Evolutionary conservation across 768 basidiomycete species (phyloP).

Genomic region (Harrya chromipes): DNA sequence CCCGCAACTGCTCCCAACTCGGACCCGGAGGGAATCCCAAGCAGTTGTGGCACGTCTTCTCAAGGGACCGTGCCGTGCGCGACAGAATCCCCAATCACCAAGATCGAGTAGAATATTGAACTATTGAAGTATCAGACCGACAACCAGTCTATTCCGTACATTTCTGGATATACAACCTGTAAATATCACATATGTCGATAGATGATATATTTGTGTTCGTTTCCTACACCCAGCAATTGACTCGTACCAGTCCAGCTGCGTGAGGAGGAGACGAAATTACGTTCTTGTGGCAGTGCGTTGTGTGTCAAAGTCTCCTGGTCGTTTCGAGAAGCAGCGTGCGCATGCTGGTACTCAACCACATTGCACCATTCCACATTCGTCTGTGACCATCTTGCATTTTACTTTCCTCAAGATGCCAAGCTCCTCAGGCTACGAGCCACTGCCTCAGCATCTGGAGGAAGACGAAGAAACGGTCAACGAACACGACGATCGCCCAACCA

Average conservation of each 20-base stretch:
- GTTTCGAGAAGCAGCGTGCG: neutral
- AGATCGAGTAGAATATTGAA: neutral
- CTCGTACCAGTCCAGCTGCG: too few relatives aligned
- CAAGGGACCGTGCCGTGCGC: neutral
- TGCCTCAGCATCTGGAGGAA: slow-evolving; percentile 41
- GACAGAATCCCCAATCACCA: neutral
- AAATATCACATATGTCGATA: neutral
- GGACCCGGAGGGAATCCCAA: slow-evolving; percentile 9
- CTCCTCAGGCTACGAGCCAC: slow-evolving; percentile 44
- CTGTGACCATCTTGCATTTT: neutral
- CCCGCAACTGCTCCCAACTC: neutral
- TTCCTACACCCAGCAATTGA: too few relatives aligned
- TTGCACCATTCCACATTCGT: slow-evolving; percentile 8
- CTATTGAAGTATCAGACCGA: neutral
- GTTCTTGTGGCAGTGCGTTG: slow-evolving; percentile 23
- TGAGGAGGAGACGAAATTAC: too few relatives aligned
- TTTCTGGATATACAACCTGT: neutral
- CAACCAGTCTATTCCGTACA: too few relatives aligned
- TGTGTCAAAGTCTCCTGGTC: slow-evolving; percentile 3
- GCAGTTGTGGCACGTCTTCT: neutral
- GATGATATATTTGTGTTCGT: neutral
- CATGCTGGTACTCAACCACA: slow-evolving; percentile 19
- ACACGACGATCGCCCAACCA: slow-evolving; percentile 20
- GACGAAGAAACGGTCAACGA: slow-evolving; percentile 38
- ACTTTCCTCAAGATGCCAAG: slow-evolving; percentile 36